Conservation (phyloP, 2,329 filamentous ascomycete genomes). For the Trichophyton simii region DNA sequence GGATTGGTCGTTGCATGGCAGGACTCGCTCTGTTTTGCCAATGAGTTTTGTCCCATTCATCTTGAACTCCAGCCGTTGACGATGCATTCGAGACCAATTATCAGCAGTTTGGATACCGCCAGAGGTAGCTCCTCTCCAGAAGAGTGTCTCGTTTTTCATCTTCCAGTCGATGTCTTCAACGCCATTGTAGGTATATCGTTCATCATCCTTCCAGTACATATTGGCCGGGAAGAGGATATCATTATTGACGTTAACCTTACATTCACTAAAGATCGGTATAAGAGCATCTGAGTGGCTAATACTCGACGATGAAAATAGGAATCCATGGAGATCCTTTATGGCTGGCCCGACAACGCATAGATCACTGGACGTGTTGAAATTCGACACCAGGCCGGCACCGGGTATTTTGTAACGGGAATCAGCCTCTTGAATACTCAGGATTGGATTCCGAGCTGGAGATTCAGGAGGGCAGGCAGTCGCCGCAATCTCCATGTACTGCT, state of each 20-base stretch:
- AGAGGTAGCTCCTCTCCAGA: slow-evolving; percentile 39
- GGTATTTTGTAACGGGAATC: slow-evolving; percentile 25
- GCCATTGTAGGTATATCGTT: slow-evolving; percentile 18
- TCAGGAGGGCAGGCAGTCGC: slow-evolving; percentile 17
- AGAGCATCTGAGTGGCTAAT: slow-evolving; percentile 33
- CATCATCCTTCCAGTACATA: slow-evolving; percentile 37
- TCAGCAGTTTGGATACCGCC: slow-evolving; percentile 35
- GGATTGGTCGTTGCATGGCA: slow-evolving; percentile 2
- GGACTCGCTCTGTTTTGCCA: slow-evolving; percentile 34
- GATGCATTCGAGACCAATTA: slow-evolving; percentile 62
- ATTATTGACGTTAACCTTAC: slow-evolving; percentile 40
- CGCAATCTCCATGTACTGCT: slow-evolving; percentile 5
- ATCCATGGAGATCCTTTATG: slow-evolving; percentile 36
- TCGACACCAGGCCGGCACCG: slow-evolving; percentile 32
- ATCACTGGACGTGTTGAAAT: slow-evolving; percentile 36
- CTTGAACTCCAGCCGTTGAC: slow-evolving; percentile 63
- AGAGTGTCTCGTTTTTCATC: slow-evolving; percentile 28
- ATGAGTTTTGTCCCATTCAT: slow-evolving; percentile 51
- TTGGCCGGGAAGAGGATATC: slow-evolving; percentile 41
- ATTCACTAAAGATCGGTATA: slow-evolving; percentile 40
- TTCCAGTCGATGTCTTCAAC: slow-evolving; percentile 27
- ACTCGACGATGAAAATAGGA: slow-evolving; percentile 38
- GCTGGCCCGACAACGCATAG: slow-evolving; percentile 33
- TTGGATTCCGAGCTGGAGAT: slow-evolving; percentile 25
- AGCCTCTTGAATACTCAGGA: slow-evolving; percentile 19